These are phyloP conservation scores for Pythium folliculosum DNA, from an alignment of 352 stramenopile genomes.

Conservation along the genomic window DNA sequence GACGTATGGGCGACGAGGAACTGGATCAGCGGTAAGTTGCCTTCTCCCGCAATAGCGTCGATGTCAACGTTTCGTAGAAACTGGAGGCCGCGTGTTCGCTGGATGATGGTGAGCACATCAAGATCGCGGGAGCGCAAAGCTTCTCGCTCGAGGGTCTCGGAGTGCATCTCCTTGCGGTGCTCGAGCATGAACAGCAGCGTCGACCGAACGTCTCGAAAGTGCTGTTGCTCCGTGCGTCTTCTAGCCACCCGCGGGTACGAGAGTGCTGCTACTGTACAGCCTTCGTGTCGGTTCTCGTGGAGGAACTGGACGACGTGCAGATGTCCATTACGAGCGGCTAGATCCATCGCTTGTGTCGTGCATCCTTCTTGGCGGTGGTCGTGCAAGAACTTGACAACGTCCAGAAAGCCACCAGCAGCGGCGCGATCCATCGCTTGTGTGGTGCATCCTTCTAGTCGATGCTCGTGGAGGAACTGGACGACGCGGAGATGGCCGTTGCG, in stretches of 20 bases:
- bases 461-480: not conserved
- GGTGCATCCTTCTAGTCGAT: not conserved
- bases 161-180: not conserved
- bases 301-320: not conserved
- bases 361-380: not conserved
- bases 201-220: not conserved
- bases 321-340: not conserved
- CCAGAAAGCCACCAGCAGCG: not conserved
- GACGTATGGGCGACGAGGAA: not conserved
- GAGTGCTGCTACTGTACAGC: not conserved
- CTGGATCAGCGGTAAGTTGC: not conserved
- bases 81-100: not conserved
- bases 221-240: not conserved
- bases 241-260: not conserved
- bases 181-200: not conserved
- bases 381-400: not conserved
- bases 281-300: not conserved
- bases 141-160: not conserved
- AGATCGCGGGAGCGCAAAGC: not conserved
- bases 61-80: not conserved
- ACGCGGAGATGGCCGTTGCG: not conserved
- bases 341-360: not conserved
- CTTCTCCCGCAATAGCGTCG: not conserved
- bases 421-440: not conserved
- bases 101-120: not conserved